Evolutionary conservation across 768 basidiomycete species (phyloP), one percentile per base, ranked within the genome.

Genomic region (Lyophyllum atratum): DNA sequence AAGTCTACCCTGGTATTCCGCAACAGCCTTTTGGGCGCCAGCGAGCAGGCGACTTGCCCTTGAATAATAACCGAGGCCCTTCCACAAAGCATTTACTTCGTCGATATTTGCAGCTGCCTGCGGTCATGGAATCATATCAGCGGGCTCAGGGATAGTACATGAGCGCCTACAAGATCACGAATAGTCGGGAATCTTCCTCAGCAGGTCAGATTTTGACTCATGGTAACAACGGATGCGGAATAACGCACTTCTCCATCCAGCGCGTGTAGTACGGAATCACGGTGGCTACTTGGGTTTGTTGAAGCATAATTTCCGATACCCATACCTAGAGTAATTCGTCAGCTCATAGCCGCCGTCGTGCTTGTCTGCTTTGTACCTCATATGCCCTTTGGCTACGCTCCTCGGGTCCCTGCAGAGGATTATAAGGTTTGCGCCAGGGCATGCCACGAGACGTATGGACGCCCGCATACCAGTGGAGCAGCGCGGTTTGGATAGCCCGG

Each of bases 291-390:
- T 96, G 94, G 0, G 95, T 98, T 72, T 98, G 95, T 71, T 98
- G 95, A 2, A 95, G 79, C 95, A 97, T 97, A 55, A 97, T 87
- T 74, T 98, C 93, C 14, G 88, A 92, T 22, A 94, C 80, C 90
- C 92, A 93, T 24, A 93, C 90, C 91, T 91, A 62, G 15, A 26
- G 25, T 24, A n/a, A 51, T 31, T 52, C 22, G 48, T 29, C 21
- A 56, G 39, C 26, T 29, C 42, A 40, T 37, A 11, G 17, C 19
- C 48, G 29, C 44, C 33, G 26, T 4, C 19, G 22, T 40, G 15
- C 26, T 6, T 29, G 10, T 40, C 39, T 40, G 31, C 52, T 54
- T 9, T 44, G 54, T 65, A 94, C 95, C 81, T 97, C 93, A 66
- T 98, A 97, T 7, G 94, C 95, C 47, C 93, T 76, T 70, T 97